phyloP scores from a whole-genome alignment of 192 early-diverging fungal genomes.

The Coemansia sp. region DNA sequence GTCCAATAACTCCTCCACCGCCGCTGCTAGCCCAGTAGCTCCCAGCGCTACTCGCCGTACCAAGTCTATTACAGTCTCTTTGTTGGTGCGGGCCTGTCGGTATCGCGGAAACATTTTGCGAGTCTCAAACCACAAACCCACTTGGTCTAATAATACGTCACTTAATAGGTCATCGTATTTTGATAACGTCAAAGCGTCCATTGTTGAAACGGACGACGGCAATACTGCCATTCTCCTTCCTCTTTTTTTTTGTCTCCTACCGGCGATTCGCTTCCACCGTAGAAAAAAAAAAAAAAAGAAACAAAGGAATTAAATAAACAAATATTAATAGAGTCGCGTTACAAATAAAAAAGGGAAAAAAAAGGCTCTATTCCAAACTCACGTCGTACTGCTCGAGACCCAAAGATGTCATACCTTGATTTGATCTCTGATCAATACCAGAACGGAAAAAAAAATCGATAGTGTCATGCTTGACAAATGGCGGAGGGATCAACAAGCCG shows the following conservation, averaged over 20 bases:
- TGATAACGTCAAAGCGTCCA: slow-evolving; percentile 50
- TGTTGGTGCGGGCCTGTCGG: slow-evolving; percentile 24
- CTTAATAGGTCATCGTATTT: slow-evolving; percentile 54
- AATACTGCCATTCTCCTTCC: slow-evolving; percentile 1
- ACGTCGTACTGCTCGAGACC: neutral
- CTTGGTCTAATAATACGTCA: slow-evolving; percentile 51
- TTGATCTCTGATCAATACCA: neutral
- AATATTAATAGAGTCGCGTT: neutral
- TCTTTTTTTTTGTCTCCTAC: neutral
- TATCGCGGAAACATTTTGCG: slow-evolving; percentile 50
- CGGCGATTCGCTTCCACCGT: neutral
- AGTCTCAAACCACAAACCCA: slow-evolving; percentile 44
- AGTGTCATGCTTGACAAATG: neutral
- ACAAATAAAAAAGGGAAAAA: neutral
- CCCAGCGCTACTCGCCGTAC: slow-evolving; percentile 32
- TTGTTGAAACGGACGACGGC: slow-evolving; percentile 29
- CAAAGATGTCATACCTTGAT: neutral
- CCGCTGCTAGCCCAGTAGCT: slow-evolving; percentile 9
- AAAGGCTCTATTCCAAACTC: neutral
- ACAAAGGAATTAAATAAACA: neutral
- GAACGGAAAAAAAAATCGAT: neutral
- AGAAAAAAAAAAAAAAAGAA: neutral
- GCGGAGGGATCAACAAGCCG: neutral
- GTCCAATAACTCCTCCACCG: slow-evolving; percentile 29
- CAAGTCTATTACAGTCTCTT: slow-evolving; percentile 1